Percentiles rank a stretch among this genome's conserved stretches.
These are phyloP conservation scores for Penicillium sp. DNA, from an alignment of 2,329 filamentous ascomycete genomes.

Conservation along the genomic window DNA sequence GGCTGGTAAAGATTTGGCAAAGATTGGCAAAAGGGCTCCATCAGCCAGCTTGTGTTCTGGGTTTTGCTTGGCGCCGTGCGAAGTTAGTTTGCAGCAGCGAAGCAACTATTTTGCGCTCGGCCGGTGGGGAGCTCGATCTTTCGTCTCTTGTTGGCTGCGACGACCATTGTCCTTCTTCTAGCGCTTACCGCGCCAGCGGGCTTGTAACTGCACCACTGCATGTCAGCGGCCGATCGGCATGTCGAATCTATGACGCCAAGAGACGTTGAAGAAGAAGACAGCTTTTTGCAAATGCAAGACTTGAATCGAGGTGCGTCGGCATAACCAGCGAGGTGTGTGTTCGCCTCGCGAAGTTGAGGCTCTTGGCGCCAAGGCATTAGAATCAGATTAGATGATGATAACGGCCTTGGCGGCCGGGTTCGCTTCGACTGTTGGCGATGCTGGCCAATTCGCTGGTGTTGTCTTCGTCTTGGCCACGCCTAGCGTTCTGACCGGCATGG, in stretches of 20 bases:
- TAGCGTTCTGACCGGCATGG: conserved; percentile 1
- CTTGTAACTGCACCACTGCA: not conserved
- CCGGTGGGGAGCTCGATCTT: not conserved
- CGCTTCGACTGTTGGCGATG: not conserved
- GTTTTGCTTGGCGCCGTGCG: not conserved
- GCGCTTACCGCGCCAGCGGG: not conserved
- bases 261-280: not conserved
- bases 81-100: not conserved
- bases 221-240: not conserved
- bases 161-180: not conserved
- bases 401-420: not conserved
- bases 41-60: not conserved
- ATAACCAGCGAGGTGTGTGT: not conserved
- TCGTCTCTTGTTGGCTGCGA: not conserved
- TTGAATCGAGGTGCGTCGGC: not conserved
- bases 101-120: not conserved
- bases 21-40: not conserved
- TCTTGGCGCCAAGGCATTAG: conserved; percentile 1
- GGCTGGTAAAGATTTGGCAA: not conserved
- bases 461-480: not conserved
- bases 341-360: not conserved
- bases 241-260: not conserved
- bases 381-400: conserved; percentile 10
- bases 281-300: not conserved
- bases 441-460: not conserved